Evolutionary conservation across 345 rosid genomes (phyloP), one percentile per base, ranked within the genome.

Genomic region (Limnanthes douglasii): DNA sequence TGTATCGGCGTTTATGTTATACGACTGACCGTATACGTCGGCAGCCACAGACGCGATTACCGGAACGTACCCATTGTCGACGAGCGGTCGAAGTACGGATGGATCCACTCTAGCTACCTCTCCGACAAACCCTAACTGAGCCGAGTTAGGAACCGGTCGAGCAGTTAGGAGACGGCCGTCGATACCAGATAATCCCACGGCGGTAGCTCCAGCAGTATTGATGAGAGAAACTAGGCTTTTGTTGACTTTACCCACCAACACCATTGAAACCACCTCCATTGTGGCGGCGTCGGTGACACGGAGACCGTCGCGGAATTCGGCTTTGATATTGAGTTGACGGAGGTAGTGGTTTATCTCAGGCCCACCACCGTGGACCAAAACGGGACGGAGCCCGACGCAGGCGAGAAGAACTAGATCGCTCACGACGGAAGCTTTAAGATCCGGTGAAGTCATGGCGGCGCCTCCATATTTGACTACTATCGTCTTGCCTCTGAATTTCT

Each of bases 231-330:
- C 97, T 0, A 88, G 54, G 39, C 68, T 72, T 49, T 88, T 88
- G 45, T 88, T 83, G 7, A 88, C 97, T 28, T 70, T 79, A 0
- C 97, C 95, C 5, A 83, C 78, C 18, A 88, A 48, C 12, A 88
- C 97, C 97, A 83, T 88, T 3, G 97, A 88, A 12, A 88, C 97
- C 30, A 78, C 72, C 59, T 88, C 93, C 97, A 88, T 83, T 4
- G 97, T 88, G 13, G 63, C 50, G 22, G 90, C 83, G 45, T 88
- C 93, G 2, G 97, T 83, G 15, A 76, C 81, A 5, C 97, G 86
- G 19, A 88, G 83, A 4, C 95, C 95, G 9, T 79, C 83, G 11
- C 49, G 80, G 45, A 81, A 86, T 48, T 66, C 64, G 5, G 94
- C 76, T 47, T 50, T 41, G 27, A 86, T 81, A 39, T 76, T 48